Conservation (phyloP, 2,329 filamentous ascomycete species). For the Chrysoporthe deuterocubensis region DNA sequence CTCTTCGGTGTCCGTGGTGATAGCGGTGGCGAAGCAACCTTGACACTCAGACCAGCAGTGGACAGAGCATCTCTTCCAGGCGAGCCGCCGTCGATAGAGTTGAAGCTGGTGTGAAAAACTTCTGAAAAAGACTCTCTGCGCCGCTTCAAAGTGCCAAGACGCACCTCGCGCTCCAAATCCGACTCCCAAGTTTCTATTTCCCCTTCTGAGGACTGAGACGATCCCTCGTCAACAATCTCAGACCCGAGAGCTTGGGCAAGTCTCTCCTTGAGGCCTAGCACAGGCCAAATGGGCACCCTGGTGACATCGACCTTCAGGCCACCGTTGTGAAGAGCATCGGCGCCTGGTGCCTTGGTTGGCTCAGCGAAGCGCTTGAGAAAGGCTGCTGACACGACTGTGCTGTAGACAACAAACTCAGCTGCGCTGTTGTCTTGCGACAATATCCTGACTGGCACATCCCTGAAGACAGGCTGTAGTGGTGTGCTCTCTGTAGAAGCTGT, state of each 20-base stretch:
- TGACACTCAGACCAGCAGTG: constrained; percentile 14
- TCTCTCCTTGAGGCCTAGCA: constrained; percentile 59
- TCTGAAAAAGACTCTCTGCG: constrained; percentile 42
- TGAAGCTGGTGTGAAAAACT: constrained; percentile 47
- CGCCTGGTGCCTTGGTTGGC: constrained; percentile 45
- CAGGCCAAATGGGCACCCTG: constrained; percentile 57
- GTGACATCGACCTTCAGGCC: constrained; percentile 53
- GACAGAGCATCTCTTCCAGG: not conserved
- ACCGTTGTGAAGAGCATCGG: constrained; percentile 34
- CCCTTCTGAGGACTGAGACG: constrained; percentile 34
- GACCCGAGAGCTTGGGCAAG: constrained; percentile 57
- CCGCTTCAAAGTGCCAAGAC: constrained; percentile 37
- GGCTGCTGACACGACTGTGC: constrained; percentile 49
- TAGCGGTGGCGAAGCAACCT: constrained; percentile 33
- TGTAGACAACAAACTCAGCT: constrained; percentile 58
- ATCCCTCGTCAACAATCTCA: constrained; percentile 50
- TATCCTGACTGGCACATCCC: constrained; percentile 54
- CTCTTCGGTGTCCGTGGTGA: constrained; percentile 39
- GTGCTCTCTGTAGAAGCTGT: constrained; percentile 27
- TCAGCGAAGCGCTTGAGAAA: constrained; percentile 56
- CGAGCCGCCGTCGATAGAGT: constrained; percentile 30
- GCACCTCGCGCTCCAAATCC: constrained; percentile 35
- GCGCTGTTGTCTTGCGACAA: constrained; percentile 55
- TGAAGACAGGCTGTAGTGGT: constrained; percentile 41
- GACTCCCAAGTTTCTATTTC: constrained; percentile 52